Base-by-base conservation (phyloP, 495 filamentous ascomycete genomes). In the Immersiella caudata region DNA sequence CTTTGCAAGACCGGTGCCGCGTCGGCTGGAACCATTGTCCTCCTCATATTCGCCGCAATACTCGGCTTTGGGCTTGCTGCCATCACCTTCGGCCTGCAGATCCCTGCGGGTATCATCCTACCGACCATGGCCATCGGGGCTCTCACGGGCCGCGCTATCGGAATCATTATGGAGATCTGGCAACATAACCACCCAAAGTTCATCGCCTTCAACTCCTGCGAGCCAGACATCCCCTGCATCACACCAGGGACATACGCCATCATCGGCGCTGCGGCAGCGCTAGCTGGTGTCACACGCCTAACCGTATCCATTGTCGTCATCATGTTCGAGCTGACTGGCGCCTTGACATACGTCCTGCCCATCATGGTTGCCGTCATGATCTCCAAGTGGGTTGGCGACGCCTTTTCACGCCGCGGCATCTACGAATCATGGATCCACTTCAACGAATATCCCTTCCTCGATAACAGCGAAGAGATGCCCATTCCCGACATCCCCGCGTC, bases 361-460 rank as follows among this genome's bases (percentile, higher is more conserved):
- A 98, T 99, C 75, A 99, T 99, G 95, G 91, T 99, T 67, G 93
- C 96, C n/a, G 95, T 99, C 67, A 97, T 99, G 94, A 80, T 98
- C 24, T 91, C 90, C 67, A 99, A 99, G 79, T 99, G 95, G 95
- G 93, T 97, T 22, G 95, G 95, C 73, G 95, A 99, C 77, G 95
- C 94, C 27, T 96, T 99, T 78, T 92, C 91, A 20, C 92, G 92
- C 59, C 88, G 91, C 20, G 95, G 96, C 29, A 99, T 99, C 77
- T 99, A 99, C 82, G 95, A 99, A 74, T 91, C 88, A 56, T 99
- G 95, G 95, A 98, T 99, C 74, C 90, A 92, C 64, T 90, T 98
- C 75, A 94, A 94, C 70, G 93, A 93, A 72, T 99, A 97, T 78
- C 96, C 96, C 3, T 97, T 94, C 79, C 85, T 99, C 40, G 96